phyloP scores from a whole-genome alignment of 192 early-diverging fungal genomes.

The Lobosporangium transversale region DNA sequence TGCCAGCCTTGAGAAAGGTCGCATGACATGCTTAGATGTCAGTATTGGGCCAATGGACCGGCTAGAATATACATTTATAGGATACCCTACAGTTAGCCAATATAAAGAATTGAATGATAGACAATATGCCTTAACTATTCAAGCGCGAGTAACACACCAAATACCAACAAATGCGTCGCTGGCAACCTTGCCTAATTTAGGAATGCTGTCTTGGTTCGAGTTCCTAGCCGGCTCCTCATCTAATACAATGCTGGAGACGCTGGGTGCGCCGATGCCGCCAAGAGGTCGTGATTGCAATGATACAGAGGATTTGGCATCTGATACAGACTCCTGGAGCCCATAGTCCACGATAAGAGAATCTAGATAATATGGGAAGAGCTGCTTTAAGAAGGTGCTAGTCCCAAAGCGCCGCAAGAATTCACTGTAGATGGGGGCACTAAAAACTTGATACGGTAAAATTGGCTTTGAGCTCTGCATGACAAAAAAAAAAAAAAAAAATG shows the following conservation, averaged over 20 bases:
- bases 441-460: conserved; percentile 55
- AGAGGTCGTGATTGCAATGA: neutral
- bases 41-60: conserved; percentile 63
- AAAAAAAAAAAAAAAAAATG: neutral
- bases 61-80: conserved; percentile 9
- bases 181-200: conserved; percentile 48
- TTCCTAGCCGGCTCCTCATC: conserved; percentile 21
- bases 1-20: conserved; percentile 61
- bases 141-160: conserved; percentile 41
- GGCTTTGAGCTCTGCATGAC: conserved; percentile 57
- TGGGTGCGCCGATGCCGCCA: neutral
- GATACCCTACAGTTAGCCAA: neutral
- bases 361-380: conserved; percentile 65
- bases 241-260: neutral
- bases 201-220: neutral
- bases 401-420: conserved; percentile 64
- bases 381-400: conserved; percentile 61
- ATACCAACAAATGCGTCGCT: conserved; percentile 61
- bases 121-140: neutral
- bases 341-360: conserved; percentile 62
- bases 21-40: conserved; percentile 67
- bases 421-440: conserved; percentile 45
- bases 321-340: conserved; percentile 9
- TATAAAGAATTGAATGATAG: neutral
- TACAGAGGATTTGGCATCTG: conserved; percentile 31